Evolutionary conservation across 352 stramenopile species (phyloP), one percentile per base, ranked within the genome.

Genomic region (Aphanomyces invadans): DNA sequence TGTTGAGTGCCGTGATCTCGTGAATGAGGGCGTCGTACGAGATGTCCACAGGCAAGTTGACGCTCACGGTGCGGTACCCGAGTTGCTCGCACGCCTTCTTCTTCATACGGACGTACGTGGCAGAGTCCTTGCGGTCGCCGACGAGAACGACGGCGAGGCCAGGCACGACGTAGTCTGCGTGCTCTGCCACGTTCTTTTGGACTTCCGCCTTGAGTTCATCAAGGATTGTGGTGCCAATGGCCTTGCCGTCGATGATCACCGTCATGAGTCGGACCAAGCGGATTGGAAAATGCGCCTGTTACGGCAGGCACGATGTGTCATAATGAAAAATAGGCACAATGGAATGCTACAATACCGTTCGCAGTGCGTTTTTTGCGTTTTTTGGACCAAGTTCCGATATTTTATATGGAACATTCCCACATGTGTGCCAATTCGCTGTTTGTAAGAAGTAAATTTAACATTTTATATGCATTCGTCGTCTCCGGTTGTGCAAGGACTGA

Each of bases 111-210:
- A 99, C 92, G 71, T 99, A 99, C 39, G 95, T 98, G 62, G 89
- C 90, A 21, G 91, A 98, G 75, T 98, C 95, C 53, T 86, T 92
- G 42, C 96, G 81, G 36, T 83, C 75, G 55, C 97, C 97, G 12
- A 99, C 95, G 53, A 99, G 83, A 33, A 99, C 92, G 5, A 99
- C 95, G 15, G 96, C 97, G n/a, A 99, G 79, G 0, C 97, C 97
- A 4, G 95, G 88, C 15, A 77, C 84, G 12, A 78, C 74, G 65
- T 80, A 69, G 4, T 32, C 38, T 62, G 69, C 45, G 17, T 57
- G 19, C 60, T 25, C 49, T 25, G 33, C 31, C 11, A 42, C 48
- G 15, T 57, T 66, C 3, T 36, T 42, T 15, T 63, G 54, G 49
- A 97, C 87, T 54, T 87, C 77, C 36, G 82, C 79, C 52, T 88